A percentile compares a stretch with the other conserved stretches of the same genome.
Evolutionary conservation across 805 yeast species (phyloP).

Genomic region (Barnettozyma botsteinii): DNA sequence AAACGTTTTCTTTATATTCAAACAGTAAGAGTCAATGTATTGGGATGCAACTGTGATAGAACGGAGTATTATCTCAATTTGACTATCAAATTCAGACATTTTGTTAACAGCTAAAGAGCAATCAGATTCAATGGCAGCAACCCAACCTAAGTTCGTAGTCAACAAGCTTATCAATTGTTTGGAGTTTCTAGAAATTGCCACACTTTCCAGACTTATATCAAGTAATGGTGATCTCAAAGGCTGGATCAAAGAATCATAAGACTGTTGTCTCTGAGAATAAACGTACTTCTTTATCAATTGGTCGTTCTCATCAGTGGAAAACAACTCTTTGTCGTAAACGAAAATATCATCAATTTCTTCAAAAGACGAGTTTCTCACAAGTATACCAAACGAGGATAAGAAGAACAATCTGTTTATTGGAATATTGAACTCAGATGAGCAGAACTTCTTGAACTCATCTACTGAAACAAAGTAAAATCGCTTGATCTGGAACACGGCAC

Average conservation of each 20-base stretch:
- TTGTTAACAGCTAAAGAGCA: slow-evolving; percentile 29
- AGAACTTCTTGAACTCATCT: slow-evolving; percentile 38
- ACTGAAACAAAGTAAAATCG: slow-evolving; percentile 35
- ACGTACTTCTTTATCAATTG: slow-evolving; percentile 10
- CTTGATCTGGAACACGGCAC: slow-evolving; percentile 32
- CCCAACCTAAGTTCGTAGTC: slow-evolving; percentile 48
- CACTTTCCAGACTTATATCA: slow-evolving; percentile 22
- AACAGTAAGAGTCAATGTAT: slow-evolving; percentile 43
- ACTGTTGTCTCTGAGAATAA: slow-evolving; percentile 8
- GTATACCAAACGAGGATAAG: slow-evolving; percentile 60
- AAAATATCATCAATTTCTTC: slow-evolving; percentile 49
- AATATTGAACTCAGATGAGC: slow-evolving; percentile 36
- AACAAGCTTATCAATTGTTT: slow-evolving; percentile 28
- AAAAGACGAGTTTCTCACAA: slow-evolving; percentile 40
- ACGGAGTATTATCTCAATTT: slow-evolving; percentile 38
- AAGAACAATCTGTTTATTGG: slow-evolving; percentile 40
- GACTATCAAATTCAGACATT: slow-evolving; percentile 27
- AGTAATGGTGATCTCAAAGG: slow-evolving; percentile 34
- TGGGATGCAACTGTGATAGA: slow-evolving; percentile 43
- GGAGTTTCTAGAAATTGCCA: slow-evolving; percentile 16
- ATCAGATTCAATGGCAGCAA: slow-evolving; percentile 40
- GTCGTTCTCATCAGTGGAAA: slow-evolving; percentile 29
- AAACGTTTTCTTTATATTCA: slow-evolving; percentile 44
- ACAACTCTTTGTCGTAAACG: slow-evolving; percentile 58
- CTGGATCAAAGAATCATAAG: slow-evolving; percentile 22